Evolutionary conservation across 805 yeast genomes (phyloP).

Genomic region (Lipomyces lipofer): DNA sequence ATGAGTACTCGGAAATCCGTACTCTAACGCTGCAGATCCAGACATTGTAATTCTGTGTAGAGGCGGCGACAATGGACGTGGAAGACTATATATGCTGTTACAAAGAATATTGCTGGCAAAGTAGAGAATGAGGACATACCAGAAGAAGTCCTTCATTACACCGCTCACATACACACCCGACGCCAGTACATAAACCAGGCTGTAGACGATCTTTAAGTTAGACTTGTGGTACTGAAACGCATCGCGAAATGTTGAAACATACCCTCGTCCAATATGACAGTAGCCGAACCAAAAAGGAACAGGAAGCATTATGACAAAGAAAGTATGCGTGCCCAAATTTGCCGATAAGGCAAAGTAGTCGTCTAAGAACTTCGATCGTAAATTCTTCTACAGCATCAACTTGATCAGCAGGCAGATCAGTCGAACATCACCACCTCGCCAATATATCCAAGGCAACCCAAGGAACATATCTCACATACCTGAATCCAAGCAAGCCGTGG

Average conservation of each 20-base stretch:
- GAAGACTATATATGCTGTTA: slow-evolving; percentile 51
- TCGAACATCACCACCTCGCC: not conserved
- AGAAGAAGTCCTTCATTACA: slow-evolving; percentile 73
- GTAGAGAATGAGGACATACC: no score
- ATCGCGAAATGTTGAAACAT: slow-evolving; percentile 3
- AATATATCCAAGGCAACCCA: not conserved
- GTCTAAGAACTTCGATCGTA: slow-evolving; percentile 58
- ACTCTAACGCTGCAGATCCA: slow-evolving; percentile 87
- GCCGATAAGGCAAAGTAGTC: slow-evolving; percentile 84
- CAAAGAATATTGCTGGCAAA: not conserved
- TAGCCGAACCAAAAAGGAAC: slow-evolving; percentile 80
- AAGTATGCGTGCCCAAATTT: slow-evolving; percentile 87
- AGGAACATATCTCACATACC: slow-evolving; percentile 29
- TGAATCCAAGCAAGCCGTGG: slow-evolving; percentile 60
- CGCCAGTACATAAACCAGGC: slow-evolving; percentile 62
- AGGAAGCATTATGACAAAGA: slow-evolving; percentile 87
- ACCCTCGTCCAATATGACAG: slow-evolving; percentile 56
- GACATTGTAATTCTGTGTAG: slow-evolving; percentile 84
- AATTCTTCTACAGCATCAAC: not conserved
- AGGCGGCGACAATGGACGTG: slow-evolving; percentile 92
- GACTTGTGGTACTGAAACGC: not conserved
- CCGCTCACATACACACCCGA: slow-evolving; percentile 62
- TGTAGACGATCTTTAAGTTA: not conserved
- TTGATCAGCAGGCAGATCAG: not conserved
- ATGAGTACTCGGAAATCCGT: slow-evolving; percentile 93